These are phyloP conservation scores for Rosa rugosa DNA, from an alignment of 306 rosid species.

Conservation along the genomic window DNA sequence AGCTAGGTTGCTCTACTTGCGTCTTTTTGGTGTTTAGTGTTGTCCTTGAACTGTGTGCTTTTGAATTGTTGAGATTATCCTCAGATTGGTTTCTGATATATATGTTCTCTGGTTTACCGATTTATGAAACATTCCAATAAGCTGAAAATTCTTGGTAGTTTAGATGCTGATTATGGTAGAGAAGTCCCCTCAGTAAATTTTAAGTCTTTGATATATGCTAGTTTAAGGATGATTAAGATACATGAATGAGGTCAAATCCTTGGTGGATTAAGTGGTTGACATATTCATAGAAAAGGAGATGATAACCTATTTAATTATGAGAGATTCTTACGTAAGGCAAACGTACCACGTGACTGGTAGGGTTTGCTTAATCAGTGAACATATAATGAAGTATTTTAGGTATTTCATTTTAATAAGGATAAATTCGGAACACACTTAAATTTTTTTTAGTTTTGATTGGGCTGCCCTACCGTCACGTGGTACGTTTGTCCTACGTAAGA, in stretches of 20 bases:
- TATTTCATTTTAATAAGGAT: no score
- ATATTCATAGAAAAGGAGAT: background rate
- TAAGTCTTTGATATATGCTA: background rate
- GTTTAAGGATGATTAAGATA: background rate
- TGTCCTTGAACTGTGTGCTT: background rate
- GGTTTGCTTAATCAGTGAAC: no score
- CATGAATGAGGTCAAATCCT: background rate
- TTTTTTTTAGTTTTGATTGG: no score
- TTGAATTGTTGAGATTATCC: background rate
- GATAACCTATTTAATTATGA: background rate
- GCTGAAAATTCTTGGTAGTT: background rate
- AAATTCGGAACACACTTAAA: no score
- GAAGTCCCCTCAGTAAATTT: background rate
- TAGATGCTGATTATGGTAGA: background rate
- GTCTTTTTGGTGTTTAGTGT: background rate
- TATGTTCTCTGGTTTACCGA: background rate
- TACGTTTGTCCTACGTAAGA: no score
- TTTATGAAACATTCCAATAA: background rate
- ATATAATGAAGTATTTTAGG: no score
- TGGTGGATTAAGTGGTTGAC: background rate
- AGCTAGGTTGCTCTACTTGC: background rate
- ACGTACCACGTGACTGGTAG: no score
- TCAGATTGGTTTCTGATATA: background rate
- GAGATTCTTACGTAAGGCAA: no score
- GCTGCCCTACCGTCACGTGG: no score